phyloP scores from a whole-genome alignment of 176 grass and related monocot genomes.

The Metroxylon sagu region DNA sequence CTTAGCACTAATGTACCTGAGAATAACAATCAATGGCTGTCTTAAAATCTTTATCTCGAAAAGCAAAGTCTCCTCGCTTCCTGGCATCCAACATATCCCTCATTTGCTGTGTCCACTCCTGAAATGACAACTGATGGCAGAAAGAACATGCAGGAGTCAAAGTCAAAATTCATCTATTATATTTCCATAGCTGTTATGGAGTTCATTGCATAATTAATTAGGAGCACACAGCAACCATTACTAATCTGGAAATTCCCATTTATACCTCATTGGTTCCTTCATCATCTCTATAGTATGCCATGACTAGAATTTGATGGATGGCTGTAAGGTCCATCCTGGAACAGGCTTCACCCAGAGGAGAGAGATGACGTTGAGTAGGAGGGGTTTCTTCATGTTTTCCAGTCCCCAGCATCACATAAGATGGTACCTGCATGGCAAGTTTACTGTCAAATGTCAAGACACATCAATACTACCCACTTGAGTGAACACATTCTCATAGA shows the following conservation, averaged over 20 bases:
- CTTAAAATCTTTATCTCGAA: constrained; percentile 99
- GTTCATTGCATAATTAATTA: no score
- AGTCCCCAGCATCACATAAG: constrained; percentile 79
- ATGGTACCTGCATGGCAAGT: constrained; percentile 51
- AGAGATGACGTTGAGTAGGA: constrained; percentile 40
- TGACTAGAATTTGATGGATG: constrained; percentile 85
- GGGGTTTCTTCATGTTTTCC: constrained; percentile 21
- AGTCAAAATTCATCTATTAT: neutral
- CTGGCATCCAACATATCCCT: constrained; percentile 92
- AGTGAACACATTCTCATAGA: no score
- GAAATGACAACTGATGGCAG: constrained; percentile 69
- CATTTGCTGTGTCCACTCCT: constrained; percentile 99
- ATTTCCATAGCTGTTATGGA: neutral
- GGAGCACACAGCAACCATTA: no score
- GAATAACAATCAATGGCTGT: constrained; percentile 79
- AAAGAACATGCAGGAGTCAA: neutral
- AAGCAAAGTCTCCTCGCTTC: constrained; percentile 78
- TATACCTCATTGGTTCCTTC: constrained; percentile 91
- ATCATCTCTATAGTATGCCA: constrained; percentile 75
- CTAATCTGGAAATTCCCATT: neutral
- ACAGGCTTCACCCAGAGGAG: constrained; percentile 87
- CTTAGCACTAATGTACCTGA: constrained; percentile 32
- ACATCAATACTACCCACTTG: no score
- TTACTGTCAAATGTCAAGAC: constrained; percentile 11
- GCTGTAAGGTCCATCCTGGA: constrained; percentile 87